phyloP scores from a whole-genome alignment of 2,329 filamentous ascomycete species.

The Macrophomina phaseolina region DNA sequence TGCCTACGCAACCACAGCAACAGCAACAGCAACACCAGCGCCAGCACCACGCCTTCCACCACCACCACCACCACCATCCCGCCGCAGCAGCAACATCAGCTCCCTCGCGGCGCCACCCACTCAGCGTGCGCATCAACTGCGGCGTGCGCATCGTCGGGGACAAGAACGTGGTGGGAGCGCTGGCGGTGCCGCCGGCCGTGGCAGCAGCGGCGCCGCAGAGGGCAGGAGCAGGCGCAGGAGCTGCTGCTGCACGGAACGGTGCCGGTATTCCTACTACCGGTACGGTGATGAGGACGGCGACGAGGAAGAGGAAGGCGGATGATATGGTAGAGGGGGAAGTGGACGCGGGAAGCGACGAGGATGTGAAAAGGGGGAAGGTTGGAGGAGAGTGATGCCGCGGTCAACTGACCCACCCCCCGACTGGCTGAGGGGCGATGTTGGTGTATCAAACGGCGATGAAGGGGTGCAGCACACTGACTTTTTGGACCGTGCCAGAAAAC shows the following conservation, averaged over 20 bases:
- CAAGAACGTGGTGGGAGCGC: constrained; percentile 45
- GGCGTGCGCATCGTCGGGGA: constrained; percentile 45
- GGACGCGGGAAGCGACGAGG: background rate
- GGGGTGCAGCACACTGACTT: too few relatives aligned
- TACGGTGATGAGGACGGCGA: background rate
- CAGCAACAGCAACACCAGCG: constrained; percentile 8
- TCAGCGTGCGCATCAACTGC: constrained; percentile 28
- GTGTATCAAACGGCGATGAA: too few relatives aligned
- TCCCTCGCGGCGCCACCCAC: background rate
- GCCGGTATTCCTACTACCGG: background rate
- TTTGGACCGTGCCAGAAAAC: too few relatives aligned
- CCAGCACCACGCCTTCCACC: background rate
- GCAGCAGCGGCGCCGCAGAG: background rate
- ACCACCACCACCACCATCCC: background rate
- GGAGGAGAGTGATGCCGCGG: background rate
- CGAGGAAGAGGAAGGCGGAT: constrained; percentile 13
- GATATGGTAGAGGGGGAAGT: background rate
- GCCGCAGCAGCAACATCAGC: background rate
- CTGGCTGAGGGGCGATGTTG: background rate
- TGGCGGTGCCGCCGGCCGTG: background rate
- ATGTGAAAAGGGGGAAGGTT: constrained; percentile 13
- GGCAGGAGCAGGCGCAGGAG: background rate
- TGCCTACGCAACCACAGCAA: constrained; percentile 25
- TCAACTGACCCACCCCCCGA: too few relatives aligned
- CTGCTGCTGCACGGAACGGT: background rate